phyloP scores from a whole-genome alignment of 139 green algal species.

The Picochlorum sp. region DNA sequence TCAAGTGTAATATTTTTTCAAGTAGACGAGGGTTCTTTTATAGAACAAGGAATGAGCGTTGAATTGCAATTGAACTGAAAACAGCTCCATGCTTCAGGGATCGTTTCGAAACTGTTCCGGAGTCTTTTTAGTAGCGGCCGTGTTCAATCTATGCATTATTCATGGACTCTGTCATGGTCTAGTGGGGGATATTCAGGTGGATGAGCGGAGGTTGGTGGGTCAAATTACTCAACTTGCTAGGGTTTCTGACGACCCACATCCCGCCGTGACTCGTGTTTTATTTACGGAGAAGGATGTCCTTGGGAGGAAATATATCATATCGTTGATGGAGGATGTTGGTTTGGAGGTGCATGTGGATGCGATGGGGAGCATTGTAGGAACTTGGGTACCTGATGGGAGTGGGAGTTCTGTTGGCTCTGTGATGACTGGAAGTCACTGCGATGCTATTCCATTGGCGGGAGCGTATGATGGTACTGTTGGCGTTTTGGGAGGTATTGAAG shows the following conservation, averaged over 20 bases:
- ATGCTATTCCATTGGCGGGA: conserved; percentile 87
- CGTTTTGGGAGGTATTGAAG: conserved; percentile 85
- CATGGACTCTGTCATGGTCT: background rate
- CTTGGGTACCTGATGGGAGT: conserved; percentile 44
- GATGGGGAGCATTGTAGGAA: conserved; percentile 88
- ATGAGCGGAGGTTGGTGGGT: conserved; percentile 9
- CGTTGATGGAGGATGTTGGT: conserved; percentile 64
- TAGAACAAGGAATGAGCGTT: too few species aligned
- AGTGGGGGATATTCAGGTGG: background rate
- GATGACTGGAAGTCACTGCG: conserved; percentile 78
- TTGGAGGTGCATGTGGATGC: conserved; percentile 68
- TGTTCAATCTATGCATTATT: too few species aligned
- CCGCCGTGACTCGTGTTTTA: conserved; percentile 85
- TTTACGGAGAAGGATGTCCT: conserved; percentile 80
- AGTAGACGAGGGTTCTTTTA: too few species aligned
- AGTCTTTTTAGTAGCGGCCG: too few species aligned
- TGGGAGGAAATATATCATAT: conserved; percentile 68
- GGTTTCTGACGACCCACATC: conserved; percentile 68
- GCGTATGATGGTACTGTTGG: conserved; percentile 88
- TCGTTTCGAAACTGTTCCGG: too few species aligned
- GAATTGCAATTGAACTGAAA: too few species aligned
- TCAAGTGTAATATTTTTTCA: too few species aligned
- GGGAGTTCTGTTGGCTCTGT: conserved; percentile 34
- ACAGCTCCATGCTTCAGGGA: too few species aligned
- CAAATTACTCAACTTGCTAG: conserved; percentile 67